Percentiles rank a stretch among this genome's conserved stretches.
Evolutionary conservation across 208 protist genomes (phyloP).

Genomic region (Naegleria gruberi): DNA sequence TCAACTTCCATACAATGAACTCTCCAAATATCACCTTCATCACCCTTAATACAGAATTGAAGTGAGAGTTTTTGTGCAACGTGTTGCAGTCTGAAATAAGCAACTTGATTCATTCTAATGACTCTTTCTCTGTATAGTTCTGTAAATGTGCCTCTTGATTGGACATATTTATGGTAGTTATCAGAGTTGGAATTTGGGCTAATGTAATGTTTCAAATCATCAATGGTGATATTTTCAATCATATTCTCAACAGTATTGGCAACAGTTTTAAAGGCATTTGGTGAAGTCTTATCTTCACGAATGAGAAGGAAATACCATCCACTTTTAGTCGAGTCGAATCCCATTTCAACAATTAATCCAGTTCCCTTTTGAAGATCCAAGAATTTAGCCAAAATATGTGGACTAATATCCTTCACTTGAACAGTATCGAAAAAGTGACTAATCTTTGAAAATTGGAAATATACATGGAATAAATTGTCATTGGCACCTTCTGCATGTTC

Average conservation of each 20-base stretch:
- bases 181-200: neutral
- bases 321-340: neutral
- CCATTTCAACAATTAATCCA: neutral
- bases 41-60: neutral
- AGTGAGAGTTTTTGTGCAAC: neutral
- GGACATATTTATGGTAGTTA: neutral
- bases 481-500: neutral
- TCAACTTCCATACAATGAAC: neutral
- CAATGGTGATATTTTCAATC: slow-evolving; percentile 7
- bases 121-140: neutral
- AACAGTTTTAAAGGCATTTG: slow-evolving; percentile 6
- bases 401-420: neutral
- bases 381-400: neutral
- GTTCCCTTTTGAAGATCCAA: neutral
- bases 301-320: neutral
- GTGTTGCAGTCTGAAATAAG: neutral
- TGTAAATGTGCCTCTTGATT: neutral
- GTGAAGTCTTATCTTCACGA: neutral
- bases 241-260: slow-evolving; percentile 14
- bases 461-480: neutral
- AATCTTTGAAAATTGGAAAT: neutral
- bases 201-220: slow-evolving; percentile 3
- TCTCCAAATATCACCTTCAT: neutral
- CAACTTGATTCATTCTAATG: neutral
- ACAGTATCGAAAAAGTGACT: neutral